A percentile compares a stretch with the other conserved stretches of the same genome.
These are phyloP conservation scores for Pinus tabuliformis DNA, from an alignment of 75 land plant species.

Conservation along the genomic window DNA sequence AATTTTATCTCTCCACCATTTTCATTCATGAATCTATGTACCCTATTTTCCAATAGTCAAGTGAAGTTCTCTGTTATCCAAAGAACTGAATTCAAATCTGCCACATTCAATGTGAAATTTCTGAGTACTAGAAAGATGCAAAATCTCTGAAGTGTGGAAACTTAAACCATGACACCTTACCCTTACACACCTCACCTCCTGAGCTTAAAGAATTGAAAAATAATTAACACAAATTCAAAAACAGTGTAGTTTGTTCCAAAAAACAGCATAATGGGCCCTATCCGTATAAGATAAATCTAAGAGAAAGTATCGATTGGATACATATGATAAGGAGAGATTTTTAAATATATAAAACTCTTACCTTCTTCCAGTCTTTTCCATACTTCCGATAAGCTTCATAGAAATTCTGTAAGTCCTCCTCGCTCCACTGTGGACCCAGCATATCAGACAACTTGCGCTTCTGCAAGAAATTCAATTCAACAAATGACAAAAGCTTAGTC, in stretches of 20 bases:
- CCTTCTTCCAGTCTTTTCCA: conserved; percentile 97
- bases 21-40: too few species aligned
- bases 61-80: not conserved
- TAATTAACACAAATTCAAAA: not conserved
- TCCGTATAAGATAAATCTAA: not conserved
- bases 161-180: not conserved
- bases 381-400: conserved; percentile 83
- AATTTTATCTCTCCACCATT: too few species aligned
- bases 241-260: not conserved
- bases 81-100: not conserved
- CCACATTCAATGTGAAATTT: not conserved
- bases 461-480: conserved; percentile 14
- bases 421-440: conserved; percentile 90
- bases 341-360: conserved; percentile 8
- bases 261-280: not conserved
- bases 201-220: not conserved
- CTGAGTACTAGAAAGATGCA: not conserved
- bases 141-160: not conserved
- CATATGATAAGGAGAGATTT: not conserved
- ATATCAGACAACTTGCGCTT: conserved; percentile 79
- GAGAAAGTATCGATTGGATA: not conserved
- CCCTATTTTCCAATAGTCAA: too few species aligned
- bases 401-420: conserved; percentile 78
- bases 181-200: not conserved
- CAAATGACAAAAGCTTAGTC: too few species aligned